Conservation (phyloP, 2,329 filamentous ascomycete species). For the Alternaria hordeiaustralica region DNA sequence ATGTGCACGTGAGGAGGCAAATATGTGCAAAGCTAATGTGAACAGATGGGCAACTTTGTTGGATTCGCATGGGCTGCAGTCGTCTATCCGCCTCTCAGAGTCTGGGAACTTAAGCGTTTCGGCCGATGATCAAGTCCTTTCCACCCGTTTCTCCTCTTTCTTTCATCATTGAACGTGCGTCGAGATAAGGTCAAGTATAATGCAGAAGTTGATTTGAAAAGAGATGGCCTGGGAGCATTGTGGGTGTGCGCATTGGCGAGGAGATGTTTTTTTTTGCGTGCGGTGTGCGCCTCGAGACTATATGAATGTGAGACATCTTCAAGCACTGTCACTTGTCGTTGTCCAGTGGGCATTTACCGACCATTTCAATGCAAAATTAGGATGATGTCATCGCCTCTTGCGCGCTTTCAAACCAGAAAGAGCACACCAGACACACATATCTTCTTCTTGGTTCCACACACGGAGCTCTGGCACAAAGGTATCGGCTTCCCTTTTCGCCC, state of each 20-base stretch:
- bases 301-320: fast-evolving
- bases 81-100: slow-evolving; percentile 62
- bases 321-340: background rate
- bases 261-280: background rate
- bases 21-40: background rate
- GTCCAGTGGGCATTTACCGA: background rate
- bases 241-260: fast-evolving
- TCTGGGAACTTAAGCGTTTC: slow-evolving; percentile 58
- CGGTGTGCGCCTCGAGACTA: background rate
- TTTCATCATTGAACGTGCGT: background rate
- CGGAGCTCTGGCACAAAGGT: background rate
- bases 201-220: background rate
- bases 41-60: slow-evolving; percentile 64
- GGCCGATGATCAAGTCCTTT: slow-evolving; percentile 49
- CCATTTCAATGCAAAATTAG: background rate
- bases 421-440: background rate
- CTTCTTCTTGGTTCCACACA: background rate
- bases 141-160: background rate
- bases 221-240: background rate
- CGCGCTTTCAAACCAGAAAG: background rate
- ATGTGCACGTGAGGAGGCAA: slow-evolving; percentile 29
- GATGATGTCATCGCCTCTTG: background rate
- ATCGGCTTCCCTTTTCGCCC: background rate
- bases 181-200: background rate
- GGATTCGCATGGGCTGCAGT: slow-evolving; percentile 66